Base-by-base conservation (phyloP, 2,329 filamentous ascomycete species). In the Aureobasidium sp. region DNA sequence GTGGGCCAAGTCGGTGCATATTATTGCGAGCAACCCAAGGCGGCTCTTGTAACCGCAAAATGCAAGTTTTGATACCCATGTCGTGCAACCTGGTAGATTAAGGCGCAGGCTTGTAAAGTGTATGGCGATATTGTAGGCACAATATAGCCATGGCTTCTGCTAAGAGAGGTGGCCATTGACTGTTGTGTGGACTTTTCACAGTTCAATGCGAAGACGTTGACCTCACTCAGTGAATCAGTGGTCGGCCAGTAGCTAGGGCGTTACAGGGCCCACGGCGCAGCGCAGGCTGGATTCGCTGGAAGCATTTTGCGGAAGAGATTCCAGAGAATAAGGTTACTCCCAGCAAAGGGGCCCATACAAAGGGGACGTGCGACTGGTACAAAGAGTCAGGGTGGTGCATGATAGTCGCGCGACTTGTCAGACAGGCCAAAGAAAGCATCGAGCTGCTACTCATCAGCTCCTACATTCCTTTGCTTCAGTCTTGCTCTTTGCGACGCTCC, bases 401-500 rank as follows among this genome's bases (percentile, higher is more conserved):
- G 39, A 57, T 45, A 29, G 39, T 32, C 51, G 32, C 30, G 34
- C 29, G 34, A 51, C 49, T 16, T 50, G 30, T 25, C 30, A 39
- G 49, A 54, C 50, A 42, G 50, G 13, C 37, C 48, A 30, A 39
- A 27, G 49, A 27, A 51, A 51, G 32, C 49, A 51, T 39, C 37
- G 29, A 25, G 36, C 25, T 41, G 50, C 50, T 30, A 16, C 36
- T 54, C 48, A 42, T 53, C 32, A 42, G 29, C 41, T 58, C 42
- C 39, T 39, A 30, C 54, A 58, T 58, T 58, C 54, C 54, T 58
- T 39, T 58, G 54, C 42, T 47, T 48, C 42, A 58, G 13, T 37
- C 29, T 48, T 3, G 27, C 21, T 37, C 37, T 39, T 16, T 6
- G 25, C 49, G 32, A 51, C 49, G 25, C 32, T 36, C 11, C 25